Evolutionary conservation across 2,329 filamentous ascomycete species (phyloP).

Genomic region (Trichoderma arundinaceum): DNA sequence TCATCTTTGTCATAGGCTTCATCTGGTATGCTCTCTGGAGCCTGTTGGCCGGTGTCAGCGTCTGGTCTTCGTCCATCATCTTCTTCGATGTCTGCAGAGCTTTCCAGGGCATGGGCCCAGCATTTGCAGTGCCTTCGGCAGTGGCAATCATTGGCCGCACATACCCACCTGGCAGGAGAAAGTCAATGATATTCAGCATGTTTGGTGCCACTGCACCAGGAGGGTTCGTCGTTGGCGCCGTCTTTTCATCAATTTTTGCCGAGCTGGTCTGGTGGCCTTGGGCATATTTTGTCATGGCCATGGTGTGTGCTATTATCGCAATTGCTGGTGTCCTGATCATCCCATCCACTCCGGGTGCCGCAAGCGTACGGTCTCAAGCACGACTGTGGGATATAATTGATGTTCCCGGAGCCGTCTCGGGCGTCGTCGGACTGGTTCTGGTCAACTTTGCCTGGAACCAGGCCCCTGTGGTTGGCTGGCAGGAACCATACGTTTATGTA

Average conservation of each 20-base stretch:
- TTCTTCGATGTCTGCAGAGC: conserved; percentile 55
- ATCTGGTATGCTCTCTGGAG: conserved; percentile 57
- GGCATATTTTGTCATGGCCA: conserved; percentile 48
- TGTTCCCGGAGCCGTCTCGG: conserved; percentile 45
- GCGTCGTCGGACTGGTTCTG: conserved; percentile 59
- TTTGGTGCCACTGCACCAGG: conserved; percentile 45
- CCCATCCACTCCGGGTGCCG: conserved; percentile 34
- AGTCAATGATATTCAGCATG: conserved; percentile 45
- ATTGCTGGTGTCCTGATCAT: conserved; percentile 40
- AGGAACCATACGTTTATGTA: conserved; percentile 54
- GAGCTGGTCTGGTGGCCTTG: conserved; percentile 51
- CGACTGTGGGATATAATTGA: conserved; percentile 41
- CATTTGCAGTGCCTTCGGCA: conserved; percentile 61
- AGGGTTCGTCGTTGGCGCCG: conserved; percentile 42
- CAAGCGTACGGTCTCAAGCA: conserved; percentile 3
- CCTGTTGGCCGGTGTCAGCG: conserved; percentile 48
- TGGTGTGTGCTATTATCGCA: conserved; percentile 40
- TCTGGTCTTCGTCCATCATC: conserved; percentile 44
- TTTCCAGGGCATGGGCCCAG: conserved; percentile 60
- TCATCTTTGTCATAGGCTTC: conserved; percentile 56
- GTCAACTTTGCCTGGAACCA: conserved; percentile 70
- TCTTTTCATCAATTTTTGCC: conserved; percentile 37
- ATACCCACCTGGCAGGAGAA: conserved; percentile 50
- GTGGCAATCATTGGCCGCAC: conserved; percentile 60
- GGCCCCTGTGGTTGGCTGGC: conserved; percentile 62